Base-by-base conservation (phyloP, 257 asterid species). In the Solanum bukasovii region DNA sequence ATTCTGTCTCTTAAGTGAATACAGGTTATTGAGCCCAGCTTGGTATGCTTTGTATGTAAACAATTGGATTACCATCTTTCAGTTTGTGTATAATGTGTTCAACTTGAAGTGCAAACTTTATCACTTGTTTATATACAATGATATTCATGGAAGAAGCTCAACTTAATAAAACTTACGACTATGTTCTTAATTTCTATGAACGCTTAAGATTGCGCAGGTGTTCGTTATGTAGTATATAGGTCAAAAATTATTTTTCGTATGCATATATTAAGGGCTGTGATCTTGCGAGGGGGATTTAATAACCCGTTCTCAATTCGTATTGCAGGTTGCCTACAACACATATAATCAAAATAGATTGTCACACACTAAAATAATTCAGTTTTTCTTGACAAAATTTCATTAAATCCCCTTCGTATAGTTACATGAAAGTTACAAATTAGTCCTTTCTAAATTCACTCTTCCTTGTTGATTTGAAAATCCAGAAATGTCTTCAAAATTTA, bases 1-100 rank as follows among this genome's bases (percentile, higher is more conserved):
- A 88, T 70, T 94, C 98, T 49, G 89, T 95, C 79, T 90, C 94
- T 90, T 94, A 87, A 83, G 83, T 42, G 89, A 78, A 52, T 52
- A 67, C 37, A 85, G 59, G 40, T 46, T 63, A 14, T 42, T 29
- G 82, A 42, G 21, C 34, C 44, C 10, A 25, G 18, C 86, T 82
- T 82, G 68, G 70, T 34, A 29, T 82, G 70, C 9, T 35, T 79
- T 71, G 71, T 82, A 82, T 49, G 27, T 49, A 49, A 49, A 82
- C 31, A 82, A 82, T 82, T 82, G 70, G 29, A 65, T 85, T 46
- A 13, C 59, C 82, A 68, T 85, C 42, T 68, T 85, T 68, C 42
- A 27, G 87, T 65, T 44, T 33, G 61, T 72, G 77, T 67, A 65
- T 85, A 29, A 18, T 40, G 81, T 85, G 44, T 85, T 23, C 1